Percentiles rank a stretch among this genome's conserved stretches.
Conservation (phyloP, 2,329 filamentous ascomycete species). For the Arthrobotrys conoides region DNA sequence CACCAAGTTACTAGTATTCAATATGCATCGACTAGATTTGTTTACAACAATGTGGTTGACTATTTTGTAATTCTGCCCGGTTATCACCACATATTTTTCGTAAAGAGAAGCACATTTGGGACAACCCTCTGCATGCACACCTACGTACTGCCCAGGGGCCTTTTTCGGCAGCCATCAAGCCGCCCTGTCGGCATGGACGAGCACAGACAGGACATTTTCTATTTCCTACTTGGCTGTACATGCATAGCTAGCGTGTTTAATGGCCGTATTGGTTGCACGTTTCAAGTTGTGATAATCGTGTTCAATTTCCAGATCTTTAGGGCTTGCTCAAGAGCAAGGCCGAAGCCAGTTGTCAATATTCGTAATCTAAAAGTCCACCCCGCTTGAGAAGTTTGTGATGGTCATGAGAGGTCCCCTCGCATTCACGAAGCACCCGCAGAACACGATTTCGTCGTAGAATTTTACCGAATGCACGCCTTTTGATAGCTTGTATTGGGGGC, state of each 20-base stretch:
- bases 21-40: constrained; percentile 1
- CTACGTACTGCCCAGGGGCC: constrained; percentile 26
- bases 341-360: background rate
- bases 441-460: background rate
- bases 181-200: constrained; percentile 18
- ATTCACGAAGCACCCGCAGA: background rate
- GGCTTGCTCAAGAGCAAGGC: constrained; percentile 5
- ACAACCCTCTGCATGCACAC: constrained; percentile 3
- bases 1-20: constrained; percentile 1
- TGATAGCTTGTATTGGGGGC: constrained; percentile 1
- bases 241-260: constrained; percentile 40
- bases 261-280: constrained; percentile 31
- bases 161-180: constrained; percentile 41
- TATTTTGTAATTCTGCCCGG: constrained; percentile 4
- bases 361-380: background rate
- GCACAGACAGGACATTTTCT: constrained; percentile 3
- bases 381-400: background rate
- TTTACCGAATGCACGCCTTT: background rate
- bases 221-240: constrained; percentile 26
- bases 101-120: constrained; percentile 7
- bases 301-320: constrained; percentile 11
- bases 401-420: background rate
- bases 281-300: constrained; percentile 33
- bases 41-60: constrained; percentile 5
- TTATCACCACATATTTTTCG: constrained; percentile 5